A percentile compares a stretch with the other conserved stretches of the same genome.
phyloP scores from a whole-genome alignment of 1,139 yeast genomes.

The Yamadazyma dushanensis region DNA sequence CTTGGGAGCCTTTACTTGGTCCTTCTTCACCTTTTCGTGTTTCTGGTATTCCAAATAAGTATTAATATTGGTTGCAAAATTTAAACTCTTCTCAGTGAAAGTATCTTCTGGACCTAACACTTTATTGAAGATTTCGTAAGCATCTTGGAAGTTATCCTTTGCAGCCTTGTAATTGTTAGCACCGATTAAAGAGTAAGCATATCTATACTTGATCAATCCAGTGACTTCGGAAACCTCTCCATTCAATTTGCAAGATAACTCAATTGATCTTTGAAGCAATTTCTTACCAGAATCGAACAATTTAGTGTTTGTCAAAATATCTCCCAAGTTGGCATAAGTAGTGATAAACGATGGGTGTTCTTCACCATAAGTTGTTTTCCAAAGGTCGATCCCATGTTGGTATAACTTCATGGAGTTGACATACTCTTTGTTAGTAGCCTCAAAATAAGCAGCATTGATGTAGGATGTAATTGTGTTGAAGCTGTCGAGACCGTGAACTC shows the following conservation, averaged over 20 bases:
- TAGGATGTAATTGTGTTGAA: conserved; percentile 72
- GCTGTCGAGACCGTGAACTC: conserved; percentile 79
- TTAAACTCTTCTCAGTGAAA: conserved; percentile 62
- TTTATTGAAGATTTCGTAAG: conserved; percentile 55
- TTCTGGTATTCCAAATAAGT: conserved; percentile 42
- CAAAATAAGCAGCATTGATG: conserved; percentile 74
- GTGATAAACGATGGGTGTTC: conserved; percentile 72
- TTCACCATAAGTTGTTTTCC: conserved; percentile 54
- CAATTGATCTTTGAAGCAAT: conserved; percentile 51
- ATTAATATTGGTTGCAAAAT: conserved; percentile 55
- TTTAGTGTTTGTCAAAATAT: conserved; percentile 56
- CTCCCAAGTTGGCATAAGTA: conserved; percentile 65
- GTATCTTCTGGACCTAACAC: conserved; percentile 63
- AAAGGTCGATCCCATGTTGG: conserved; percentile 57
- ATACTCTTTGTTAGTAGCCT: conserved; percentile 58
- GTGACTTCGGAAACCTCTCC: conserved; percentile 62
- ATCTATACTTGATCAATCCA: conserved; percentile 62
- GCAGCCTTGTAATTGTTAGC: conserved; percentile 56
- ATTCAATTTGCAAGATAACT: conserved; percentile 45
- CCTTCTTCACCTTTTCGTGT: conserved; percentile 27
- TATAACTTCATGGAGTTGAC: conserved; percentile 64
- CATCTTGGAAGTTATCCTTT: conserved; percentile 48
- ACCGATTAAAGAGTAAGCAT: conserved; percentile 63
- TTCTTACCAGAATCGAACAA: conserved; percentile 31
- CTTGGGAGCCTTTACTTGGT: conserved; percentile 16